Base-by-base conservation (phyloP, 768 basidiomycete genomes). In the Termitomyces sp. region DNA sequence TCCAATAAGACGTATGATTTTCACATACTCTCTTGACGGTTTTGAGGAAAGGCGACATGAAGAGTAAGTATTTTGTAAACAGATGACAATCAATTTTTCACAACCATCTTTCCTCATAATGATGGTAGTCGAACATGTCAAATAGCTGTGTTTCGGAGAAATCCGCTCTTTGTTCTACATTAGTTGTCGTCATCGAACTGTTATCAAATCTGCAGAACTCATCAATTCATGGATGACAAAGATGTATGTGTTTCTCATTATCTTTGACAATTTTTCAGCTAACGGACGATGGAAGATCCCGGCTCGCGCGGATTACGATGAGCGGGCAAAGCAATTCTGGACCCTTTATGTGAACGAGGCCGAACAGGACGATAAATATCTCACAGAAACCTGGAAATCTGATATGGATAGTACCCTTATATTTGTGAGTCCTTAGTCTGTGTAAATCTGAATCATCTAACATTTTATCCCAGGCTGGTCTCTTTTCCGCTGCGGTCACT, bases 361-460 rank as follows among this genome's bases (percentile, higher is more conserved):
- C 6, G 52, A 43, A 17, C 41, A 53, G 19, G 27, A 53, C 23
- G 52, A 43, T 23, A 43, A 28, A 23, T 42, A 53, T 27, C 32
- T 42, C n/a, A 53, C 52, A 16, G 47, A 54, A 45, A 52, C 56
- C 14, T 62, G 58, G 58, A 58, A 55, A 12, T 30, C 59, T 14
- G 52, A 63, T n/a, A 61, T 64, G 52, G 61, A 62, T 55, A 53
- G 50, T n/a, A 55, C 57, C 27, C 49, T 64, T 1, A 66, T 72
- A 28, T 73, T 73, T 54, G 71, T 73, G 39, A 55, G 68, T 32
- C 47, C 76, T 17, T 76, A 76, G 57, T 73, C 73, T 32, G 8
- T 32, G 30, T 7, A 37, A 5, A 37, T 37, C 14, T 37, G 14
- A 37, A 5, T 16, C 16, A 16, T 37, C 14, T 37, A 37, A 14